Percentiles rank a stretch among this genome's conserved stretches.
Evolutionary conservation across 2,329 filamentous ascomycete species (phyloP).

Genomic region (Sarocladium oryzae): DNA sequence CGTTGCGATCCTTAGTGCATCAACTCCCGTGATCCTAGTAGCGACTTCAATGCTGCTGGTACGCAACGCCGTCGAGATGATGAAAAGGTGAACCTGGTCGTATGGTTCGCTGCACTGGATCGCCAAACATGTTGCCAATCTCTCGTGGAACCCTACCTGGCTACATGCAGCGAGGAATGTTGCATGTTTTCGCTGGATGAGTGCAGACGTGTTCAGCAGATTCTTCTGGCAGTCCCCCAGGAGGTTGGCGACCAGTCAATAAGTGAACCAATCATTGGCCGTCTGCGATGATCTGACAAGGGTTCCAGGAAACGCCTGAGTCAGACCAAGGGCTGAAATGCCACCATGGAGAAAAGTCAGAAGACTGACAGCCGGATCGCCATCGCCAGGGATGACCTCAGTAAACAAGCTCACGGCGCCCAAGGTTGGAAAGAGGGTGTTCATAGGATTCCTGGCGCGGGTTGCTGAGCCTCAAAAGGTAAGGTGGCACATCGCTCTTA

Average conservation of each 20-base stretch:
- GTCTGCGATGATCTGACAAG: slow-evolving; percentile 14
- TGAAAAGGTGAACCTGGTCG: slow-evolving; percentile 17
- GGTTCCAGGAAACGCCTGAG: slow-evolving; percentile 12
- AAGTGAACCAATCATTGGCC: slow-evolving; percentile 18
- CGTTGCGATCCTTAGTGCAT: slow-evolving; percentile 15
- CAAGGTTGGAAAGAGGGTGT: slow-evolving; percentile 14
- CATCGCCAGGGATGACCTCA: slow-evolving; percentile 16
- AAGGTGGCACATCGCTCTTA: slow-evolving; percentile 17
- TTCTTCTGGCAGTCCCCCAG: slow-evolving; percentile 19
- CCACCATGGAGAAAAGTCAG: slow-evolving; percentile 15
- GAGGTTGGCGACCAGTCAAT: slow-evolving; percentile 16
- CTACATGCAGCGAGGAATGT: slow-evolving; percentile 16
- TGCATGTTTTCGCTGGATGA: slow-evolving; percentile 17
- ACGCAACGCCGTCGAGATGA: slow-evolving; percentile 16
- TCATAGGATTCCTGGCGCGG: slow-evolving; percentile 14
- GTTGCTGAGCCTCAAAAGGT: slow-evolving; percentile 14
- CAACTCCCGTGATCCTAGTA: slow-evolving; percentile 15
- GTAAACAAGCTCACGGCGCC: slow-evolving; percentile 16
- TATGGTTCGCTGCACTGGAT: slow-evolving; percentile 18
- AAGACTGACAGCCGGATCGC: slow-evolving; percentile 14
- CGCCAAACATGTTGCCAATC: slow-evolving; percentile 18
- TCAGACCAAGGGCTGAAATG: slow-evolving; percentile 11
- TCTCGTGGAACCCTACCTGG: slow-evolving; percentile 19
- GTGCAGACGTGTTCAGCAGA: slow-evolving; percentile 14
- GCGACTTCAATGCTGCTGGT: slow-evolving; percentile 19